Percentiles rank a stretch among this genome's conserved stretches.
Conservation (phyloP, 768 basidiomycete species). For the Tephrocybe rancida region DNA sequence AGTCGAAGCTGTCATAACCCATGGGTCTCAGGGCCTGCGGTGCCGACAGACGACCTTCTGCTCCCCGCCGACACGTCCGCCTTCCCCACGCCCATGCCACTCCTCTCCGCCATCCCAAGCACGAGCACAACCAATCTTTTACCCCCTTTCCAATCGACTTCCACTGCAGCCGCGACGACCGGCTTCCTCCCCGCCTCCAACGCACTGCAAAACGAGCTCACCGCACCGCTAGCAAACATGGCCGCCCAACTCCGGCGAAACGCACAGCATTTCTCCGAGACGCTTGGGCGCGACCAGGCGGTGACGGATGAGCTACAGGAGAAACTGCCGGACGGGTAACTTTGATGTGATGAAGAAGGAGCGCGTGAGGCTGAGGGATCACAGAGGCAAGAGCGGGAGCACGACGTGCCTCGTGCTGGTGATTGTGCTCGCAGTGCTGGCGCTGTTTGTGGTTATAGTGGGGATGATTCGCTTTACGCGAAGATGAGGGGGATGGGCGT, state of each 20-base stretch:
- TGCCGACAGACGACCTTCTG: constrained; percentile 38
- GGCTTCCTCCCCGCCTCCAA: constrained; percentile 26
- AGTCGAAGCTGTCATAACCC: no score
- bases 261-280: constrained; percentile 73
- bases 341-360: constrained; percentile 68
- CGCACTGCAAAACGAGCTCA: constrained; percentile 81
- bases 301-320: constrained; percentile 67
- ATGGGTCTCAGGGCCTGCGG: constrained; percentile 12
- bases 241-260: constrained; percentile 86
- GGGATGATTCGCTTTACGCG: constrained; percentile 63
- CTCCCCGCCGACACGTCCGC: constrained; percentile 35
- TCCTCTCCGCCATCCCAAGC: no score
- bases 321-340: constrained; percentile 79
- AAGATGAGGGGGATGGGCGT: no score
- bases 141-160: constrained; percentile 23
- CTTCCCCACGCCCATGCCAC: constrained; percentile 19
- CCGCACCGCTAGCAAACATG: constrained; percentile 80
- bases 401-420: constrained; percentile 70
- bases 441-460: constrained; percentile 77
- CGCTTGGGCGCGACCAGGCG: constrained; percentile 77
- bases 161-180: constrained; percentile 27
- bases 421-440: constrained; percentile 63
- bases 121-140: constrained; percentile 17
- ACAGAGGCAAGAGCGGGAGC: constrained; percentile 61
- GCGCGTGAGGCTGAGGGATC: constrained; percentile 59